phyloP scores from a whole-genome alignment of 108 stramenopile genomes.

The Stephanodiscus minutulus region DNA sequence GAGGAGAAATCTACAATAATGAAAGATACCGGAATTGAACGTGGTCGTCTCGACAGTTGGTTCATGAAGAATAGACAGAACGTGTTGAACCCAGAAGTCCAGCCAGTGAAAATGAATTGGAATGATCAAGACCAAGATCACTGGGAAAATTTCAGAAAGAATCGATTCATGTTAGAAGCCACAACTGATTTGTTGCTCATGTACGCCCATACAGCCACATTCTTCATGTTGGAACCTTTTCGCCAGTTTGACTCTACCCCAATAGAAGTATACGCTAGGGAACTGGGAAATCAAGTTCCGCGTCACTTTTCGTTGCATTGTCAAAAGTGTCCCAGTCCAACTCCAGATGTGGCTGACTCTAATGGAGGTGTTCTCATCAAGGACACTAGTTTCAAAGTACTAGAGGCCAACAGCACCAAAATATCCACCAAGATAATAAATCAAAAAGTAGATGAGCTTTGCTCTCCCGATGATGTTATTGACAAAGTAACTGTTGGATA shows the following conservation, averaged over 20 bases:
- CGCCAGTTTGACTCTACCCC: slow-evolving; percentile 71
- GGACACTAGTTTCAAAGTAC: slow-evolving; percentile 1
- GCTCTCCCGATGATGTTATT: slow-evolving; percentile 80
- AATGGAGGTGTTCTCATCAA: neutral
- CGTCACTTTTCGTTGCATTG: slow-evolving; percentile 36
- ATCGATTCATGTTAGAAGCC: slow-evolving; percentile 76
- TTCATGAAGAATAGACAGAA: slow-evolving; percentile 31
- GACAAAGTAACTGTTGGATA: slow-evolving; percentile 75
- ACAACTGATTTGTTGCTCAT: slow-evolving; percentile 85
- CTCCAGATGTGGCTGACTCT: neutral
- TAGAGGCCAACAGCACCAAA: slow-evolving; percentile 17
- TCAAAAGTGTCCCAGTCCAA: neutral
- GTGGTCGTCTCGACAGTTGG: slow-evolving; percentile 39
- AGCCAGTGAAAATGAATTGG: slow-evolving; percentile 37
- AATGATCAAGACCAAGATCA: slow-evolving; percentile 22
- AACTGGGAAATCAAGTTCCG: slow-evolving; percentile 84
- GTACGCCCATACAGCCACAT: slow-evolving; percentile 78
- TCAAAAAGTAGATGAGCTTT: slow-evolving; percentile 34
- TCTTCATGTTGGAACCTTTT: slow-evolving; percentile 77
- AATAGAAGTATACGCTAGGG: slow-evolving; percentile 87
- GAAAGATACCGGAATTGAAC: slow-evolving; percentile 36
- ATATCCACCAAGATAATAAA: slow-evolving; percentile 2
- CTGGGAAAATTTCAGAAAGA: slow-evolving; percentile 41
- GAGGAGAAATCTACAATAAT: slow-evolving; percentile 41
- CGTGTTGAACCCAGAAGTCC: slow-evolving; percentile 24